These are phyloP conservation scores for Sporisorium graminicola DNA, from an alignment of 1,284 basidiomycete genomes.

Conservation along the genomic window DNA sequence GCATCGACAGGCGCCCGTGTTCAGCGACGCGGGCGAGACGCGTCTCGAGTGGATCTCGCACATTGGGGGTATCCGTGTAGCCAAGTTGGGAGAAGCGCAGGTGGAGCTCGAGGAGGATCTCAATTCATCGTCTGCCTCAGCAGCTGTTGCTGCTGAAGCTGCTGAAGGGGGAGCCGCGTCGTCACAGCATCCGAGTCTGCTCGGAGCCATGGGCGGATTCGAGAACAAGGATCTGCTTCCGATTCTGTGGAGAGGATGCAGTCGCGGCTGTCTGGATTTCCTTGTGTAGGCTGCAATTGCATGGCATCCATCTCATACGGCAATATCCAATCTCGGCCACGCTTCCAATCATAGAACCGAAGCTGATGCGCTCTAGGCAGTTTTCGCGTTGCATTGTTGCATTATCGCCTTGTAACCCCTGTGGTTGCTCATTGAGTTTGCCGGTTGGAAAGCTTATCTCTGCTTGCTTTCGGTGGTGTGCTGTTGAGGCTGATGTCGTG, in stretches of 20 bases:
- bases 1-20: conserved; percentile 54
- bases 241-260: conserved; percentile 55
- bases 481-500: not conserved
- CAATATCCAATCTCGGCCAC: not conserved
- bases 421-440: not conserved
- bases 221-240: conserved; percentile 50
- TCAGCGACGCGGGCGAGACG: conserved; percentile 48
- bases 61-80: conserved; percentile 60
- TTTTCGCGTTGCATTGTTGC: not conserved
- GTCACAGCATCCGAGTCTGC: conserved; percentile 20
- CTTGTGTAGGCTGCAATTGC: conserved; percentile 19
- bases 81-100: conserved; percentile 42
- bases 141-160: not conserved
- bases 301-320: not conserved
- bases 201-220: conserved; percentile 38
- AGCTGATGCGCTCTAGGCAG: not conserved
- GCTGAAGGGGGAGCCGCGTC: not conserved
- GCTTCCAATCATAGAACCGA: not conserved
- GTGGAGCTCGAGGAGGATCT: conserved; percentile 25
- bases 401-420: too few relatives aligned
- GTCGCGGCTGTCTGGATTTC: conserved; percentile 51
- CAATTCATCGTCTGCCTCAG: not conserved
- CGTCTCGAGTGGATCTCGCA: conserved; percentile 67
- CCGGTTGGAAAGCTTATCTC: conserved; percentile 8
- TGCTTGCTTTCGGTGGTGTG: conserved; percentile 8